A percentile compares a stretch with the other conserved stretches of the same genome.
These are phyloP conservation scores for Gloeopeniophorella convolvens DNA, from an alignment of 768 basidiomycete species.

Conservation along the genomic window DNA sequence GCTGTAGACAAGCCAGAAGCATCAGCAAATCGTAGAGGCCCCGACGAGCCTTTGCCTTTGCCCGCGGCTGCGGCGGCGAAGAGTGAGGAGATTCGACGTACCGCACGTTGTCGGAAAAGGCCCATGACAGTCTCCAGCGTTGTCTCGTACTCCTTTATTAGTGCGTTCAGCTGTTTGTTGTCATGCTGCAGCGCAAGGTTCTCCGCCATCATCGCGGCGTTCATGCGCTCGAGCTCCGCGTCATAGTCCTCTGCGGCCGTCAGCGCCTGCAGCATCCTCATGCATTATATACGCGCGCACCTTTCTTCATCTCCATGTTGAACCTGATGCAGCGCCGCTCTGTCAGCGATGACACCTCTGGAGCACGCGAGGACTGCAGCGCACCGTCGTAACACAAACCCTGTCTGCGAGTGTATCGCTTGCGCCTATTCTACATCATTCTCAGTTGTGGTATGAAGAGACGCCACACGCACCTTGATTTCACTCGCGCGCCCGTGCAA, in stretches of 20 bases:
- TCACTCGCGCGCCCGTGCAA: constrained; percentile 69
- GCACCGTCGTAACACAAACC: constrained; percentile 82
- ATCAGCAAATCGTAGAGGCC: not conserved
- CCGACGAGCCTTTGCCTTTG: not conserved
- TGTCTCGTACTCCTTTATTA: constrained; percentile 96
- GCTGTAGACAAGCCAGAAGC: constrained; percentile 38
- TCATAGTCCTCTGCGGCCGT: constrained; percentile 73
- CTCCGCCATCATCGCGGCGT: constrained; percentile 66
- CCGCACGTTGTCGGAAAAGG: constrained; percentile 84
- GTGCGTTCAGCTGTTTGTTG: constrained; percentile 86
- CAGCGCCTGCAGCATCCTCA: constrained; percentile 2
- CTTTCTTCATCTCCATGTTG: constrained; percentile 84
- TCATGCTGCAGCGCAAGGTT: constrained; percentile 85
- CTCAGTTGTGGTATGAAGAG: not conserved
- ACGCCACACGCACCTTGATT: constrained; percentile 57
- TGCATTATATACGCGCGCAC: constrained; percentile 33
- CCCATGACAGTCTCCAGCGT: constrained; percentile 94
- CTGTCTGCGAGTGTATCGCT: constrained; percentile 84
- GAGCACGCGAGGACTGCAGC: constrained; percentile 23
- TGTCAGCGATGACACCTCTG: not conserved
- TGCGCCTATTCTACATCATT: constrained; percentile 48
- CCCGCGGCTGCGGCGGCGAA: not conserved
- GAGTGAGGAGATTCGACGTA: constrained; percentile 38
- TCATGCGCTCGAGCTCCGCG: constrained; percentile 85
- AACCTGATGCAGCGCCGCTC: constrained; percentile 41